Base-by-base conservation (phyloP, 208 protist genomes). In the Leishmania mexicana region DNA sequence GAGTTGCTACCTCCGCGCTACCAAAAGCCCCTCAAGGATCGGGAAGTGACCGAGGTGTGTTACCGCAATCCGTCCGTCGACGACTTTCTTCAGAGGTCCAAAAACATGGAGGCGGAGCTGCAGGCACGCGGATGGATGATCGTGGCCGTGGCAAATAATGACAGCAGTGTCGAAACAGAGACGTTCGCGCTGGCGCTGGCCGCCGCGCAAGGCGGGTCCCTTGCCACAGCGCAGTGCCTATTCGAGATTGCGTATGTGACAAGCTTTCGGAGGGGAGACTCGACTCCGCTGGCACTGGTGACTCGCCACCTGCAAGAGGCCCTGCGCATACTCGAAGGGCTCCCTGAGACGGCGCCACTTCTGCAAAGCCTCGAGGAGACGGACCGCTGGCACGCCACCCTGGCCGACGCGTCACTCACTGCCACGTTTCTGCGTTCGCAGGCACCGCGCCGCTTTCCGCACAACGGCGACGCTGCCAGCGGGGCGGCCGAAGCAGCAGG, bases 41-140 rank as follows among this genome's bases (percentile, higher is more conserved):
- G 87, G 72, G 94, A 97, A 65, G 87, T 90, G 17, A 85, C 89
- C 17, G 91, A 92, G 74, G 81, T 87, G 60, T 91, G 87, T 53
- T 79, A 89, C 40, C 72, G 91, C 15, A 81, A 86, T 35, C 84
- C 92, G 64, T 78, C 87, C 47, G 87, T 86, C 11, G 76, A 81
- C 1, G 68, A 80, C 31, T 79, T 95, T 31, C 68, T 92, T 1
- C 81, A 88, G 21, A 71, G 85, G 19, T 81, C 87, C 0, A 90
- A 89, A 64, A 88, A 85, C 31, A 84, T 87, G 68, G 92, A 94
- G 78, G 82, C 85, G 15, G 90, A 96, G 62, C 81, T 90, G 60
- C 89, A 95, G 78, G 81, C 91, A 7, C 80, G 88, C n/a, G 94
- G 90, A 51, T 95, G 91, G 88, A 86, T 95, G 62, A 83, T 90